A percentile compares a stretch with the other conserved stretches of the same genome.
These are phyloP conservation scores for Triticum dicoccoides DNA, from an alignment of 176 grass and related monocot species.

Conservation along the genomic window DNA sequence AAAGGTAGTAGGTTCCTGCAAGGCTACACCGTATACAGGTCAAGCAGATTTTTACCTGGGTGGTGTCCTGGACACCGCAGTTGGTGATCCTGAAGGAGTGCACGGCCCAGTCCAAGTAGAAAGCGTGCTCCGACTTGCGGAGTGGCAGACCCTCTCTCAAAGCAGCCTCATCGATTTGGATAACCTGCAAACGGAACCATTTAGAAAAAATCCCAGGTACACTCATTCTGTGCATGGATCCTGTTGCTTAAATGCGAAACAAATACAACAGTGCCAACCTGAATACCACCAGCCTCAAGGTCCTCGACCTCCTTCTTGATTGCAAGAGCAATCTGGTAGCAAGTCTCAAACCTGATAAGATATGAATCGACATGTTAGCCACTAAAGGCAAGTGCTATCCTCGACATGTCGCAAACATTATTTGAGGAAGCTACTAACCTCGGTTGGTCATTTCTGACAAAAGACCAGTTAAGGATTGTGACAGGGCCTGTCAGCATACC, in stretches of 20 bases:
- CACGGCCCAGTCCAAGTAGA: slow-evolving; percentile 94
- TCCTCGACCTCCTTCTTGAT: slow-evolving; percentile 98
- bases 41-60: slow-evolving; percentile 57
- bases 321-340: slow-evolving; percentile 95
- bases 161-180: slow-evolving; percentile 96
- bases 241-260: neutral
- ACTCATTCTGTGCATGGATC: no score
- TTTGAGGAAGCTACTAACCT: slow-evolving; percentile 41
- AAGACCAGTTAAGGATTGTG: slow-evolving; percentile 98
- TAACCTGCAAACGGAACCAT: slow-evolving; percentile 51
- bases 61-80: slow-evolving; percentile 81
- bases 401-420: neutral
- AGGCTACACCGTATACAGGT: neutral
- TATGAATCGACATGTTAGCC: slow-evolving; percentile 2
- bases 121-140: slow-evolving; percentile 86
- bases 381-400: neutral
- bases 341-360: slow-evolving; percentile 74
- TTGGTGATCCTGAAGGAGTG: slow-evolving; percentile 97
- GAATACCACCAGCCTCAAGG: slow-evolving; percentile 84
- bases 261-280: slow-evolving; percentile 41
- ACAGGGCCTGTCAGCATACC: slow-evolving; percentile 93
- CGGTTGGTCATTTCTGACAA: slow-evolving; percentile 93
- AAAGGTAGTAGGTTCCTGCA: neutral
- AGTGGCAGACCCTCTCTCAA: slow-evolving; percentile 91
- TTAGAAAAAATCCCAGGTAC: neutral